A percentile compares a stretch with the other conserved stretches of the same genome.
These are phyloP conservation scores for Rhinocladiella similis DNA, from an alignment of 2,329 filamentous ascomycete species.

Conservation along the genomic window DNA sequence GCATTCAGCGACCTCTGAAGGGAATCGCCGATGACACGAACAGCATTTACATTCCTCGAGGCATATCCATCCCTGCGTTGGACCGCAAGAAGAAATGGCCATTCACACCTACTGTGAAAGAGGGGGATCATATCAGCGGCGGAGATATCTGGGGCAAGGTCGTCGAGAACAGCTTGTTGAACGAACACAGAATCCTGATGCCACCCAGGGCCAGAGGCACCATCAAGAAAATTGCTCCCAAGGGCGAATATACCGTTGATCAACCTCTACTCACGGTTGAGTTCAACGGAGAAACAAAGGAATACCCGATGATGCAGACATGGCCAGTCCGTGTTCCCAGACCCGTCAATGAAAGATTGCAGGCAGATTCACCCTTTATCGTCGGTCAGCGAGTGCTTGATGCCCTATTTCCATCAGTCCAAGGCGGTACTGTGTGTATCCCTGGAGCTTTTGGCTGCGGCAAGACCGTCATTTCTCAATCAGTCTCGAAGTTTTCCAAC, in stretches of 20 bases:
- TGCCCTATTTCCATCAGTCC: conserved; percentile 91
- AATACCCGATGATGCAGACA: conserved; percentile 96
- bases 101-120: conserved; percentile 85
- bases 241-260: conserved; percentile 90
- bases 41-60: conserved; percentile 97
- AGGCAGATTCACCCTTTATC: conserved; percentile 86
- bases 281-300: conserved; percentile 92
- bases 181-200: conserved; percentile 88
- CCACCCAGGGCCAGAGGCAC: conserved; percentile 87
- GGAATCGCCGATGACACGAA: conserved; percentile 74
- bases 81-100: conserved; percentile 95
- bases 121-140: conserved; percentile 94
- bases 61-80: conserved; percentile 82
- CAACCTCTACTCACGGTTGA: conserved; percentile 94
- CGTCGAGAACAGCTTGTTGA: conserved; percentile 92
- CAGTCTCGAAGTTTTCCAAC: conserved; percentile 99
- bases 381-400: conserved; percentile 97
- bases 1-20: conserved; percentile 92
- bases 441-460: conserved; percentile 97
- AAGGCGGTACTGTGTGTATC: conserved; percentile 96
- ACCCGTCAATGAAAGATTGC: conserved; percentile 87
- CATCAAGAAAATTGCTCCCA: conserved; percentile 85
- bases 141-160: conserved; percentile 95
- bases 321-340: conserved; percentile 97
- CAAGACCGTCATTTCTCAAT: conserved; percentile 99